A percentile compares a stretch with the other conserved stretches of the same genome.
Conservation (phyloP, 345 rosid species). For the Eucalyptus regnans region DNA sequence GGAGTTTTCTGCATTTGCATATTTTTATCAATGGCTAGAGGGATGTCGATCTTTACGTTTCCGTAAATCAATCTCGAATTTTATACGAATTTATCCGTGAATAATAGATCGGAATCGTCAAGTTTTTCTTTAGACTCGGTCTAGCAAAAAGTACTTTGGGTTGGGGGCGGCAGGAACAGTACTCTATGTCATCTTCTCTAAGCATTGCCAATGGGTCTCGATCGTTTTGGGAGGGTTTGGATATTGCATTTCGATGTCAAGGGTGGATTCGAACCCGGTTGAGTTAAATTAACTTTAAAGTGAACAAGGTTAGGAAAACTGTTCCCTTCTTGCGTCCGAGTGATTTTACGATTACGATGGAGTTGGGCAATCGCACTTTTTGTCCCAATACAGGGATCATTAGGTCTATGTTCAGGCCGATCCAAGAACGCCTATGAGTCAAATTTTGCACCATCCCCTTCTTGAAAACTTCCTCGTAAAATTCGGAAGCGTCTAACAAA, state of each 20-base stretch:
- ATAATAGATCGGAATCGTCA: too few relatives aligned
- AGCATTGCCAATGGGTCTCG: not conserved
- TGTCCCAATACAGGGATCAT: not conserved
- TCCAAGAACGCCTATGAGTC: not conserved
- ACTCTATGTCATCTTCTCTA: not conserved
- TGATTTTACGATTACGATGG: not conserved
- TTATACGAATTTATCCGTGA: fast-evolving
- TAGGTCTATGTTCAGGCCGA: not conserved
- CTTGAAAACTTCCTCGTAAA: not conserved
- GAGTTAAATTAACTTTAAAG: not conserved
- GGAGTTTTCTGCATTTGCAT: too few relatives aligned
- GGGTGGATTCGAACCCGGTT: not conserved
- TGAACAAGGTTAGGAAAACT: not conserved
- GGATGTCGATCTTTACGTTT: fast-evolving
- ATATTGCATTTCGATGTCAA: not conserved
- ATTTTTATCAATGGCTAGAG: fast-evolving
- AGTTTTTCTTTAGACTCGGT: too few relatives aligned
- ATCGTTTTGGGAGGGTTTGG: not conserved
- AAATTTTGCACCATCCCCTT: not conserved
- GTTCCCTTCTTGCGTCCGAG: not conserved
- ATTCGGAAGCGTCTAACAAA: not conserved
- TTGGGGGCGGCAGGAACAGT: slow-evolving; percentile 33
- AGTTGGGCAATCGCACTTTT: not conserved
- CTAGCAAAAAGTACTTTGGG: not conserved
- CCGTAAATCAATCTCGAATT: too few relatives aligned